These are phyloP conservation scores for Phyllosticta citriasiana DNA, from an alignment of 2,329 filamentous ascomycete species.

Conservation along the genomic window DNA sequence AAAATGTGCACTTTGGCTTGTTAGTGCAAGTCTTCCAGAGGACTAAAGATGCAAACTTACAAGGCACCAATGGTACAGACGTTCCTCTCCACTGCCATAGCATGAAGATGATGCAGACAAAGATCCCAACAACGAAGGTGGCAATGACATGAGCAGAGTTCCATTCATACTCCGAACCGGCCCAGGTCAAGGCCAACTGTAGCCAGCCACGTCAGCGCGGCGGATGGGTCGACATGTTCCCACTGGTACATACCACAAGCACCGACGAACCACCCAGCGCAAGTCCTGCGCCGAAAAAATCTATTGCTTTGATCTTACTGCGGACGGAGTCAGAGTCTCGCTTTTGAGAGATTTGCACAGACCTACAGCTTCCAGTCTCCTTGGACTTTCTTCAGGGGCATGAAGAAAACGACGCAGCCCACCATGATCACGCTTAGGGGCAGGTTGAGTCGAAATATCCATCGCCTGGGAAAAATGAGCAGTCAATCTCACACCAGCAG, in stretches of 20 bases:
- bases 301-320: constrained; percentile 40
- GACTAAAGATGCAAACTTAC: constrained; percentile 20
- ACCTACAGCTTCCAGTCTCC: constrained; percentile 35
- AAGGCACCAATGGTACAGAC: constrained; percentile 38
- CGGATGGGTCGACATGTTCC: constrained; percentile 30
- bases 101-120: constrained; percentile 35
- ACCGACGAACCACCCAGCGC: constrained; percentile 38
- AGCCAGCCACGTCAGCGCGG: constrained; percentile 32
- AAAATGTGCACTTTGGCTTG: constrained; percentile 40
- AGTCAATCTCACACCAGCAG: not conserved
- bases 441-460: constrained; percentile 35
- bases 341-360: no score
- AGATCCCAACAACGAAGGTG: constrained; percentile 39
- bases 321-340: constrained; percentile 13
- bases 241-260: constrained; percentile 30
- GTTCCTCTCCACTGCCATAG: constrained; percentile 45
- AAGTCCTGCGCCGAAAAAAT: constrained; percentile 40
- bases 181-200: constrained; percentile 33
- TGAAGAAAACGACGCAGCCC: constrained; percentile 42
- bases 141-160: constrained; percentile 41
- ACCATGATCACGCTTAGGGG: constrained; percentile 42
- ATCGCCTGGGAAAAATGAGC: constrained; percentile 1
- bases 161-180: constrained; percentile 48
- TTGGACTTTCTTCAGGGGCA: constrained; percentile 46
- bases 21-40: not conserved